Evolutionary conservation across 1,139 yeast species (phyloP), one percentile per base, ranked within the genome.

Genomic region (Debaryomyces fabryi): DNA sequence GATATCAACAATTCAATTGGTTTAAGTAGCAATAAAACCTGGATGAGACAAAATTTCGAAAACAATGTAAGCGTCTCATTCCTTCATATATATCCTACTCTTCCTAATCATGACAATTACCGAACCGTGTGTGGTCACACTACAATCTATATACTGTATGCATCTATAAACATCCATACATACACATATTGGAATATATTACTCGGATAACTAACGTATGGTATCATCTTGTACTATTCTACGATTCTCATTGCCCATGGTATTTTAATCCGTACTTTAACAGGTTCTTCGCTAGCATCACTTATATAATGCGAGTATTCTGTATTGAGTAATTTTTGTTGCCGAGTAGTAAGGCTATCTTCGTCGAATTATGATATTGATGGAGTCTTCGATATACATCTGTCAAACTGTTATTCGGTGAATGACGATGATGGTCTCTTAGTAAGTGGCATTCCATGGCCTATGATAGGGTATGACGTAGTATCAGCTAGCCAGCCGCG

Each of bases 1-100:
- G 12, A 39, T 39, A 40, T 29, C 36, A 40, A 18, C 27, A 30
- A 30, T 30, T 40, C 43, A 29, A 40, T 40, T 40, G 43, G 43
- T 13, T 39, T 40, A 29, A 20, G 43, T 30, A 40, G 36, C 35
- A 30, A 29, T 21, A 20, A 18, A 10, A 16, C 42, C 43, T 32
- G 42, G 43, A 21, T 38, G 34, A 32, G 46, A 25, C 7, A 13
- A 32, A 27, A 18, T 32, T 35, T 33, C 16, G n/a, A 20, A 34
- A 39, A 39, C 42, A 39, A 39, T 39, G 24, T n/a, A 23, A 39
- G 24, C 38, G 37, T 35, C 16, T 35, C 38, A 35, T 35, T 35
- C 38, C 32, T 39, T 27, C 42, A 39, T 39, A 30, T 30, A 39
- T 39, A 10, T 12, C 16, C 25, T 9, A 24, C 13, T 15, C 20